Evolutionary conservation across 1,284 basidiomycete genomes (phyloP), one percentile per base, ranked within the genome.

Genomic region (Pascua guehoae): DNA sequence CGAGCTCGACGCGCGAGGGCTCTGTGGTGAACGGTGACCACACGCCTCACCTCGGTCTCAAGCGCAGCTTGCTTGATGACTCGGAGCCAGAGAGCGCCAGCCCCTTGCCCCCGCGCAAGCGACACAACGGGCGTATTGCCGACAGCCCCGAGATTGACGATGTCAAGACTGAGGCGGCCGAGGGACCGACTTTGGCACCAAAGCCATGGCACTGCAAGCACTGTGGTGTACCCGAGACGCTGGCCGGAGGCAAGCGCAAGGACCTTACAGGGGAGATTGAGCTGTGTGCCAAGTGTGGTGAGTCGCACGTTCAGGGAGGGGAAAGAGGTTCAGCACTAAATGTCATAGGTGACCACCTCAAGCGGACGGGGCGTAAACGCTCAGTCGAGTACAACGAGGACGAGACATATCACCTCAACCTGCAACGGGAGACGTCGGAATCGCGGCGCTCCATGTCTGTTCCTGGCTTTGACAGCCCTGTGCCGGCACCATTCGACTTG

Each of bases 131-230:
- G 17, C 50, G 58, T 11, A 43, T 57, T 12, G 41, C 47, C 16
- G 63, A 66, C 49, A 64, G 60, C 17, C 64, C 67, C 12, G 62
- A 65, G 12, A n/a, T 41, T 12, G 58, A 64, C 10, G 56, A 57
- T 15, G 40, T 60, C 45, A 61, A 59, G 53, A 38, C 41, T 4
- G 58, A 63, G 44, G n/a, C 46, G 37, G 44, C 49, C 17, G 42
- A 50, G 47, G 24, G 24, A 32, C 24, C 24, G 24, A 32, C 24
- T 32, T 4, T 32, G 24, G 24, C 24, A 32, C 44, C 36, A 15
- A 90, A 89, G 1, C 81, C 87, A 4, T 95, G 91, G 91, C 89
- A 91, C 77, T 95, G 91, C 73, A 90, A 88, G 45, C 92, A 92
- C 70, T 93, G 87, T 64, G 91, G 91, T 16, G 88, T 88, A 69